A percentile compares a stretch with the other conserved stretches of the same genome.
Conservation (phyloP, 805 yeast species). For the Ogataea salicorniae region DNA sequence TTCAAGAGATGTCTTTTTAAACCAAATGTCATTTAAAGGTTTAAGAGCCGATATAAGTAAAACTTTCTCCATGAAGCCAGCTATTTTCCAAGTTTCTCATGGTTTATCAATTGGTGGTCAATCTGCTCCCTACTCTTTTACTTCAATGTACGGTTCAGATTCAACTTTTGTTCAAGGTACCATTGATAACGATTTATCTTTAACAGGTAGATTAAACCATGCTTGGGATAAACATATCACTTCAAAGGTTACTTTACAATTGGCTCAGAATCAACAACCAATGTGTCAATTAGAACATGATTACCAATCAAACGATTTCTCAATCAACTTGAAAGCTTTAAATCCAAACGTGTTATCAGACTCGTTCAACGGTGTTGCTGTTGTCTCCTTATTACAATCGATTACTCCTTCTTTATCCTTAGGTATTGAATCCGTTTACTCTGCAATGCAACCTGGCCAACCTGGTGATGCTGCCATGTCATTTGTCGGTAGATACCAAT, state of each 20-base stretch:
- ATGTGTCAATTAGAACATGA: slow-evolving; percentile 97
- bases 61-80: slow-evolving; percentile 81
- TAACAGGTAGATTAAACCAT: slow-evolving; percentile 86
- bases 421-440: slow-evolving; percentile 90
- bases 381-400: slow-evolving; percentile 86
- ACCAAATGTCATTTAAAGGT: slow-evolving; percentile 89
- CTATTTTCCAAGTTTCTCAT: slow-evolving; percentile 91
- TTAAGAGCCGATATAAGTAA: slow-evolving; percentile 94
- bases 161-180: slow-evolving; percentile 85
- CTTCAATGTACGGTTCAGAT: slow-evolving; percentile 85
- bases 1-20: slow-evolving; percentile 84
- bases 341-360: slow-evolving; percentile 80
- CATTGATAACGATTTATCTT: slow-evolving; percentile 77
- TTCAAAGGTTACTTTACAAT: slow-evolving; percentile 82
- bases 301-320: slow-evolving; percentile 82
- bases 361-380: slow-evolving; percentile 84
- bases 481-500: slow-evolving; percentile 83
- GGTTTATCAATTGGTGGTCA: slow-evolving; percentile 85
- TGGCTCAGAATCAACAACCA: slow-evolving; percentile 83
- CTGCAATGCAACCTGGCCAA: slow-evolving; percentile 57
- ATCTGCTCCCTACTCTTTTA: slow-evolving; percentile 86
- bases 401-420: slow-evolving; percentile 77
- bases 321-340: slow-evolving; percentile 82
- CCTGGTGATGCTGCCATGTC: slow-evolving; percentile 92
- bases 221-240: slow-evolving; percentile 79